Evolutionary conservation across 345 rosid species (phyloP).

Genomic region (Salix purpurea): DNA sequence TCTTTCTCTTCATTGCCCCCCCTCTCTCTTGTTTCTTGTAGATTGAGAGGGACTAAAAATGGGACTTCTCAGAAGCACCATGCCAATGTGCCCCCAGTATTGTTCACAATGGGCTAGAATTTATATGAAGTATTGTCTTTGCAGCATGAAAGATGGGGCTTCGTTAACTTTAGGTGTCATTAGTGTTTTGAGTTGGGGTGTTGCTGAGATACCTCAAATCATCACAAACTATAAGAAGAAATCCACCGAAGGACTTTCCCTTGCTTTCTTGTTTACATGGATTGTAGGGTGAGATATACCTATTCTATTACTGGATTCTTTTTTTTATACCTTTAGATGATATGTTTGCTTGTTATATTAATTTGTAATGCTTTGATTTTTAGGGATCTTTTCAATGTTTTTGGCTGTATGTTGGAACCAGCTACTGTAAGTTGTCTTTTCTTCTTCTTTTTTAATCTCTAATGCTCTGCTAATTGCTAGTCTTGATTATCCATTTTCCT

Average conservation of each 20-base stretch:
- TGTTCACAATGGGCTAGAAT: conserved; percentile 51
- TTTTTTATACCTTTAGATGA: neutral
- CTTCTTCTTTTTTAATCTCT: neutral
- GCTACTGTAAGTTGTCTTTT: conserved; percentile 55
- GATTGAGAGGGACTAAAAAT: neutral
- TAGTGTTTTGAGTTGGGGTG: conserved; percentile 75
- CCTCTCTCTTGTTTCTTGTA: neutral
- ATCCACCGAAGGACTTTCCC: conserved; percentile 72
- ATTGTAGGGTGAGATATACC: conserved; percentile 58
- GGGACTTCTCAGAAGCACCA: neutral
- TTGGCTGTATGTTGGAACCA: conserved; percentile 79
- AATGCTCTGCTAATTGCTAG: no score
- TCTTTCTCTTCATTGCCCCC: neutral
- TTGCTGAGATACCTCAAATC: conserved; percentile 82
- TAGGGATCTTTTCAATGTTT: conserved; percentile 77
- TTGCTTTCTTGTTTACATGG: conserved; percentile 77
- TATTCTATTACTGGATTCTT: neutral
- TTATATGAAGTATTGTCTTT: conserved; percentile 43
- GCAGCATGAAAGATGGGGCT: conserved; percentile 44
- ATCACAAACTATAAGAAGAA: conserved; percentile 62
- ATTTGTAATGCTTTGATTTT: conserved; percentile 8
- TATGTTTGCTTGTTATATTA: neutral
- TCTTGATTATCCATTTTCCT: neutral
- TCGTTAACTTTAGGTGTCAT: conserved; percentile 56
- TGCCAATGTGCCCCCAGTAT: conserved; percentile 29